Evolutionary conservation across 1,284 basidiomycete species (phyloP).

Genomic region (Kalmanozyma brasiliensis): DNA sequence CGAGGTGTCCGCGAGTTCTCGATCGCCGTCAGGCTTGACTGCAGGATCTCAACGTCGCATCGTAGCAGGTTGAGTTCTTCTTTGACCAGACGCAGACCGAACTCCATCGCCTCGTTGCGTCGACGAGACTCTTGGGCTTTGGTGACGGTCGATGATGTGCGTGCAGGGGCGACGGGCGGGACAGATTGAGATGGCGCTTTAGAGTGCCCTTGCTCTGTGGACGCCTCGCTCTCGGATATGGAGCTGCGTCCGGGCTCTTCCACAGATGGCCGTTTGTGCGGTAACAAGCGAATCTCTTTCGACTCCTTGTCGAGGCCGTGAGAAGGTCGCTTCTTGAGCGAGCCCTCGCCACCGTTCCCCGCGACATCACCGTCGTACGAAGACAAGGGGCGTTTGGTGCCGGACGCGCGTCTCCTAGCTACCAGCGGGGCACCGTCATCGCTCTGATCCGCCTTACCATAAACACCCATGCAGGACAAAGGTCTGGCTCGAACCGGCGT

Average conservation of each 20-base stretch:
- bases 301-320: constrained; percentile 10
- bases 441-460: not conserved
- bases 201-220: constrained; percentile 31
- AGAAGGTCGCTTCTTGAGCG: constrained; percentile 29
- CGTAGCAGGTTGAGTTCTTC: constrained; percentile 38
- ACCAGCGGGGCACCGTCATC: not conserved
- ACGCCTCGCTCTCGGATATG: constrained; percentile 35
- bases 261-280: constrained; percentile 7
- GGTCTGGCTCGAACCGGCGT: constrained; percentile 19
- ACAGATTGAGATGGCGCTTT: not conserved
- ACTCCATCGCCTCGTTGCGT: constrained; percentile 36
- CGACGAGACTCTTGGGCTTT: constrained; percentile 35
- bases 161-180: constrained; percentile 21
- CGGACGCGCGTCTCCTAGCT: constrained; percentile 20
- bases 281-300: not conserved
- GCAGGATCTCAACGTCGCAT: constrained; percentile 31
- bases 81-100: constrained; percentile 29
- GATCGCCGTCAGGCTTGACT: constrained; percentile 15
- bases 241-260: constrained; percentile 26
- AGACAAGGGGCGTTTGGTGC: constrained; percentile 26
- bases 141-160: constrained; percentile 34
- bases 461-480: constrained; percentile 18
- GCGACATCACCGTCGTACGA: constrained; percentile 7
- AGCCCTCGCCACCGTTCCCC: constrained; percentile 8
- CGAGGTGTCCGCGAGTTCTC: constrained; percentile 24